Percentiles rank a stretch among this genome's conserved stretches.
Evolutionary conservation across 805 yeast genomes (phyloP).

Genomic region (Metschnikowia gelsemii): DNA sequence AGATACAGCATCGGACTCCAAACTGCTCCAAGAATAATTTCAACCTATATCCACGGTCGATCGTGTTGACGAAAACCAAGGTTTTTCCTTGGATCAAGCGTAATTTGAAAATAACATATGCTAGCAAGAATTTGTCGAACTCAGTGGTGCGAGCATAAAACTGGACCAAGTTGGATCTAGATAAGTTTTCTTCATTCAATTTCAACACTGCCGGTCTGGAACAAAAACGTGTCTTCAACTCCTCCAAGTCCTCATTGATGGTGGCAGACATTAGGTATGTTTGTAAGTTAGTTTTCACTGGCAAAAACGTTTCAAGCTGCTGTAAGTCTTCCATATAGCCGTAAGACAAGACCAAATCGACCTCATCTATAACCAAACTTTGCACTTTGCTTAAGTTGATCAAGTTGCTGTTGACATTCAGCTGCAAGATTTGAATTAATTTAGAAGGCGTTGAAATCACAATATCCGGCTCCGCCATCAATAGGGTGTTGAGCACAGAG

Average conservation of each 20-base stretch:
- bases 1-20: constrained; percentile 83
- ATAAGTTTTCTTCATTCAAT: constrained; percentile 58
- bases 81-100: constrained; percentile 88
- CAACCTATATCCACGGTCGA: constrained; percentile 92
- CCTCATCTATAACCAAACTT: constrained; percentile 89
- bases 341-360: constrained; percentile 83
- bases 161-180: constrained; percentile 66
- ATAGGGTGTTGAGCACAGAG: constrained; percentile 65
- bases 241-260: constrained; percentile 78
- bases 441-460: constrained; percentile 86
- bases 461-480: constrained; percentile 75
- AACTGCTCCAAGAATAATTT: constrained; percentile 91
- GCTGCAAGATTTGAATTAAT: constrained; percentile 54
- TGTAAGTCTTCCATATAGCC: constrained; percentile 87
- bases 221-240: constrained; percentile 74
- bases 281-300: constrained; percentile 75
- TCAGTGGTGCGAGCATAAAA: constrained; percentile 85
- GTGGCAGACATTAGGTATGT: constrained; percentile 97
- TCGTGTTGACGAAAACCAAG: constrained; percentile 84
- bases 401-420: constrained; percentile 35
- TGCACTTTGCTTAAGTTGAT: constrained; percentile 57
- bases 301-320: constrained; percentile 60
- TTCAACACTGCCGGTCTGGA: constrained; percentile 79
- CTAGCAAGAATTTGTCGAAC: constrained; percentile 84
- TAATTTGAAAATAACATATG: constrained; percentile 89